Evolutionary conservation across 75 land plant species (phyloP), one percentile per base, ranked within the genome.

Genomic region (Pinus albicaulis): DNA sequence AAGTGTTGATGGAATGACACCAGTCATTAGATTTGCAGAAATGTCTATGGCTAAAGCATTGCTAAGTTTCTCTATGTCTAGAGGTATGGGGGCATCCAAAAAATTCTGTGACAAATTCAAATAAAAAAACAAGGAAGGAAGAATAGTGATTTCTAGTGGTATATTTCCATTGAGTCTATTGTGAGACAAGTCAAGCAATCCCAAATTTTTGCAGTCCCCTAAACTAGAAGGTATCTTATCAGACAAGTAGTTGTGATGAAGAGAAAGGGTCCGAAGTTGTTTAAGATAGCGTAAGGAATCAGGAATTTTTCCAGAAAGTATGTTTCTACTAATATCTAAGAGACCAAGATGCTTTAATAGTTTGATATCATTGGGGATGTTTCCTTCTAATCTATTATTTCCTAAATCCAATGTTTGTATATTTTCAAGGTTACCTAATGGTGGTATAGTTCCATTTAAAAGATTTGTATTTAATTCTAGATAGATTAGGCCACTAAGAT

Each of bases 1-100:
- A 20, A 88, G 52, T 48, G 57, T 77, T 7, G 57, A 6, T 24
- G 90, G 88, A 55, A 85, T 75, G 8, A 16, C 8, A 4, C 88
- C 79, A 3, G 77, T 56, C 34, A 87, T 62, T 8, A 76, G 82
- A 76, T 87, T 87, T 36, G 73, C 59, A 13, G 79, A 80, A 14
- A 80, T 25, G n/a, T 77, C 71, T 38, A 86, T 58, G 24, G 36
- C 76, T 7, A 38, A 59, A 55, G 81, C 70, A 38, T 25, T 73
- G 0, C 69, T 59, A 80, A 82, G 64, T 20, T 82, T 74, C 38
- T 73, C 53, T 4, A 78, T 23, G 23, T 68, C 73, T 16, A 7
- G 2, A 16, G 76, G 84, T 6, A 78, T 2, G 19, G 19, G 2
- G 3, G 80, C 84, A 14, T 52, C 25, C 11, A 82, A 63, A 2